Base-by-base conservation (phyloP, 1,284 basidiomycete genomes). In the Wolfiporia cocos region DNA sequence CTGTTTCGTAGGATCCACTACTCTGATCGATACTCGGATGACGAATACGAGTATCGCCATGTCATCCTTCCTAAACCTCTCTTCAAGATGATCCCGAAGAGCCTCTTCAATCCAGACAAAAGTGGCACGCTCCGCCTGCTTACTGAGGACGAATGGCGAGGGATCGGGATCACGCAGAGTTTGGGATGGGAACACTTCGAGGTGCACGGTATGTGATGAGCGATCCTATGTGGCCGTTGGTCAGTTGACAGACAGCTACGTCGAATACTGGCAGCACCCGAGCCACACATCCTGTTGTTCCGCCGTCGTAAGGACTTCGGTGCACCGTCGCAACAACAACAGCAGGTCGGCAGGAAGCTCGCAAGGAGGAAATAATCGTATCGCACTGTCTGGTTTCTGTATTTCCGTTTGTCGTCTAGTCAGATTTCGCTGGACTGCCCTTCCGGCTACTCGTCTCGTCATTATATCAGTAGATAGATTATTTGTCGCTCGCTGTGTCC, bases 171-270 rank as follows among this genome's bases (percentile, higher is more conserved):
- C 57, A 92, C 88, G 23, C 94, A 97, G 65, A 93, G 90, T 64
- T 69, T 95, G 37, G 94, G 94, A 9, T 98, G 94, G 94, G 89
- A 93, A 61, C 93, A 97, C 58, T 97, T 96, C 56, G 94, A 95
- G 70, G 91, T 96, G 29, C 94, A 96, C 60, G 89, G 92, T 92
- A 55, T 57, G 82, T 65, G 26, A 14, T n/a, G n/a, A n/a, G n/a
- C n/a, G n/a, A n/a, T n/a, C n/a, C n/a, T n/a, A n/a, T n/a, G n/a
- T n/a, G n/a, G n/a, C n/a, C n/a, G n/a, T n/a, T n/a, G n/a, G n/a
- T n/a, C n/a, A n/a, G n/a, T n/a, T n/a, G n/a, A n/a, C n/a, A n/a
- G n/a, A n/a, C n/a, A n/a, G n/a, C n/a, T n/a, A n/a, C n/a, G n/a
- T n/a, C n/a, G n/a, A n/a, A n/a, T n/a, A n/a, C 7, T 28, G 12